phyloP scores from a whole-genome alignment of 257 asterid species.

The Solanum sejunctum region DNA sequence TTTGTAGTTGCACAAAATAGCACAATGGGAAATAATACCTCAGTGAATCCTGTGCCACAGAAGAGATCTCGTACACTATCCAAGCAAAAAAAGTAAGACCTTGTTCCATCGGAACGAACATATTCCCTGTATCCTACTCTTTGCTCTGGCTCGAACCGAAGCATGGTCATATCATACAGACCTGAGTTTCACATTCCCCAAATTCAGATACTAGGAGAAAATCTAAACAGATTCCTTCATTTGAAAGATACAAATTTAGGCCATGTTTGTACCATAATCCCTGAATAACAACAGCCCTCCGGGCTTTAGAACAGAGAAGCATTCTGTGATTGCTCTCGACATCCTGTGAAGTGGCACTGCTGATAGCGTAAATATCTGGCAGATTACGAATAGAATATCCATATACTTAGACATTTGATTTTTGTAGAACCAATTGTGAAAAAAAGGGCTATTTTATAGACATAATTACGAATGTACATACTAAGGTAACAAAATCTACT shows the following conservation, averaged over 20 bases:
- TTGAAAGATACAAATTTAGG: not conserved
- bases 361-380: slow-evolving; percentile 86
- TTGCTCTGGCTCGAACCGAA: slow-evolving; percentile 67
- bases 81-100: slow-evolving; percentile 84
- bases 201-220: not conserved
- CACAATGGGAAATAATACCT: slow-evolving; percentile 28
- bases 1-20: not conserved
- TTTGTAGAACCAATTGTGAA: not conserved
- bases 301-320: slow-evolving; percentile 71
- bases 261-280: slow-evolving; percentile 65
- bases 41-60: slow-evolving; percentile 56
- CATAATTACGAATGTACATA: slow-evolving; percentile 16
- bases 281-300: slow-evolving; percentile 81
- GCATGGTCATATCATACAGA: slow-evolving; percentile 95
- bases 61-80: slow-evolving; percentile 42
- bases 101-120: slow-evolving; percentile 82
- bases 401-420: slow-evolving; percentile 5
- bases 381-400: not conserved
- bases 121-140: slow-evolving; percentile 73
- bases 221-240: not conserved
- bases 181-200: slow-evolving; percentile 25
- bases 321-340: slow-evolving; percentile 49
- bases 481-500: slow-evolving; percentile 72
- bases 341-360: slow-evolving; percentile 67
- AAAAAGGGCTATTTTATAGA: not conserved